phyloP scores from a whole-genome alignment of 1,284 basidiomycete species.

The Papiliotrema terrestris region DNA sequence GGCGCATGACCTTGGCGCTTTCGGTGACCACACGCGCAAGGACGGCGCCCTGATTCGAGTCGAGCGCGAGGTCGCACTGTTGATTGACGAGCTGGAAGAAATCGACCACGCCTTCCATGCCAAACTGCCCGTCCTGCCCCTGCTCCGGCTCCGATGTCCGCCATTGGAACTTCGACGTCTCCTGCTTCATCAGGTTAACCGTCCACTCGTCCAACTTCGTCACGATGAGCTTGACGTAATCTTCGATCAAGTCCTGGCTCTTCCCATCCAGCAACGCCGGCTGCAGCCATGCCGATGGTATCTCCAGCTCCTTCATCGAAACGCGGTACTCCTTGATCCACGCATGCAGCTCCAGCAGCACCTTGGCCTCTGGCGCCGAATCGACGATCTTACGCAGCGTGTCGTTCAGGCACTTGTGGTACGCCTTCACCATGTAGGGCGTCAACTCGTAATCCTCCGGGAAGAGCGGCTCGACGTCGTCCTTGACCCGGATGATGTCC shows the following conservation, averaged over 20 bases:
- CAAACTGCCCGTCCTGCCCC: constrained; percentile 84
- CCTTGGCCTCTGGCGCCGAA: constrained; percentile 78
- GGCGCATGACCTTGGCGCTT: constrained; percentile 81
- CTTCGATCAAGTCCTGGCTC: constrained; percentile 89
- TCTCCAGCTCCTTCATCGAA: constrained; percentile 88
- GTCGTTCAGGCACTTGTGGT: constrained; percentile 83
- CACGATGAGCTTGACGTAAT: constrained; percentile 90
- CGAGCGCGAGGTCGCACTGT: constrained; percentile 89
- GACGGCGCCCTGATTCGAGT: constrained; percentile 92
- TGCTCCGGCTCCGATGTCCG: constrained; percentile 83
- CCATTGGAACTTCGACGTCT: constrained; percentile 77
- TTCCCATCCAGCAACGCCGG: constrained; percentile 89
- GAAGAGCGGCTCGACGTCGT: constrained; percentile 83
- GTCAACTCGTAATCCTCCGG: constrained; percentile 89
- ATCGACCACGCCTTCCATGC: constrained; percentile 87
- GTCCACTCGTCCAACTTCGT: constrained; percentile 98
- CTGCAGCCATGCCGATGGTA: constrained; percentile 75
- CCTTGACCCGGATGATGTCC: constrained; percentile 85
- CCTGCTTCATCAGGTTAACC: constrained; percentile 86
- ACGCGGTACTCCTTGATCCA: constrained; percentile 95
- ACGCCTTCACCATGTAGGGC: constrained; percentile 77
- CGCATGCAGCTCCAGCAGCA: constrained; percentile 78
- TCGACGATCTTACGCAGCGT: constrained; percentile 69
- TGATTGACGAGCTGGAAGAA: constrained; percentile 99
- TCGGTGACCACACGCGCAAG: constrained; percentile 88